A percentile compares a stretch with the other conserved stretches of the same genome.
Conservation (phyloP, 1,284 basidiomycete species). For the Leccinum brunneo-olivaceum region DNA sequence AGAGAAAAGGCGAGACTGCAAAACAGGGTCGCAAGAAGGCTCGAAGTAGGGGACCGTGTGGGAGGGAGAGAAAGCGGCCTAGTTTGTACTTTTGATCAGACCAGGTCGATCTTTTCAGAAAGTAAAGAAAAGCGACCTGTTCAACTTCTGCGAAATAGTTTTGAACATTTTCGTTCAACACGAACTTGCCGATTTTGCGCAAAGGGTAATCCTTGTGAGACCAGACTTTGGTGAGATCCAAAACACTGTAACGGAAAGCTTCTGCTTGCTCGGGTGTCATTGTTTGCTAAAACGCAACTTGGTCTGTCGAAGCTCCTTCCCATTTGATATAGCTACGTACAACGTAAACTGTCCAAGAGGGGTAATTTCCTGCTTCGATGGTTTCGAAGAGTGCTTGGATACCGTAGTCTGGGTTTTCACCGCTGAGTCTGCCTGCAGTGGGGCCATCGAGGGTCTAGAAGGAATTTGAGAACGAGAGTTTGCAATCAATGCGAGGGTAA, state of each 20-base stretch:
- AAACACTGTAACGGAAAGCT: conserved; percentile 79
- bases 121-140: conserved; percentile 43
- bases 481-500: neutral
- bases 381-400: conserved; percentile 71
- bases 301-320: neutral
- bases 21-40: conserved; percentile 82
- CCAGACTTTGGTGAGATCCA: conserved; percentile 92
- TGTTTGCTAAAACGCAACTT: conserved; percentile 55
- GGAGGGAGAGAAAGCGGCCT: conserved; percentile 80
- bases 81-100: conserved; percentile 21
- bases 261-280: conserved; percentile 91
- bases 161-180: conserved; percentile 79
- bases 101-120: neutral
- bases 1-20: conserved; percentile 90
- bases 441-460: conserved; percentile 55
- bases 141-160: conserved; percentile 88
- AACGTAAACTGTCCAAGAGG: conserved; percentile 74
- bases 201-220: conserved; percentile 82
- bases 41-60: conserved; percentile 86
- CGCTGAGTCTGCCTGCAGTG: conserved; percentile 51
- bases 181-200: conserved; percentile 78
- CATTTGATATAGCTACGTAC: conserved; percentile 32
- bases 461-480: conserved; percentile 3
- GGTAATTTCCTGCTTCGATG: conserved; percentile 74
- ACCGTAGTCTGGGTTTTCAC: conserved; percentile 78